These are phyloP conservation scores for Ogataea parapolymorpha DNA, from an alignment of 805 yeast species.

Conservation along the genomic window DNA sequence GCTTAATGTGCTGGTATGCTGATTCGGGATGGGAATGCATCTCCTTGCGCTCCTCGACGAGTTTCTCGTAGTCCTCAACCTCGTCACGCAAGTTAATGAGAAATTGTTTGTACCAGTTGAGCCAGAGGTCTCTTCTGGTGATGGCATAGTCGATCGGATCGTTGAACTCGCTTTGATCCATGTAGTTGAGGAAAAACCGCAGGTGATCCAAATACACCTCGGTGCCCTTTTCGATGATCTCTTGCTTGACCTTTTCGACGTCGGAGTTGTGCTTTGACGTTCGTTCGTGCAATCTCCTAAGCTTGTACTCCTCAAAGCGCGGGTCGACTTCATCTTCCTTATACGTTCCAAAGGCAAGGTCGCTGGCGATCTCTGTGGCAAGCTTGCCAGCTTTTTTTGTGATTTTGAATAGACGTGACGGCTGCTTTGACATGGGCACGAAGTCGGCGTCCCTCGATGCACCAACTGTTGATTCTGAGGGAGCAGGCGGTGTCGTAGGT, in stretches of 20 bases:
- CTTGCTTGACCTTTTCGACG: constrained; percentile 12
- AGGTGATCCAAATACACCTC: constrained; percentile 29
- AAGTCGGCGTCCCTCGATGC: constrained; percentile 1
- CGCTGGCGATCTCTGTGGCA: constrained; percentile 31
- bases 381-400: constrained; percentile 28
- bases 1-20: constrained; percentile 10
- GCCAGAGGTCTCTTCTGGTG: constrained; percentile 31
- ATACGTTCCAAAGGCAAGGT: constrained; percentile 30
- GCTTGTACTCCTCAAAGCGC: constrained; percentile 13
- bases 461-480: background rate
- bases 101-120: constrained; percentile 27
- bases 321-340: constrained; percentile 15
- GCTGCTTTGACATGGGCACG: constrained; percentile 14
- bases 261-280: constrained; percentile 11
- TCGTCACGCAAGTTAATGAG: constrained; percentile 18
- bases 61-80: constrained; percentile 17
- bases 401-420: constrained; percentile 18
- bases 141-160: constrained; percentile 33
- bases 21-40: constrained; percentile 2
- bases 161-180: constrained; percentile 31
- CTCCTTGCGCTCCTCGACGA: constrained; percentile 7
- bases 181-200: constrained; percentile 30
- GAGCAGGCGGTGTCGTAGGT: constrained; percentile 1
- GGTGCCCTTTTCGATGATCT: constrained; percentile 20
- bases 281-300: constrained; percentile 11